Percentiles rank a stretch among this genome's conserved stretches.
Evolutionary conservation across 495 filamentous ascomycete genomes (phyloP).

Genomic region (Penicillium silybi): DNA sequence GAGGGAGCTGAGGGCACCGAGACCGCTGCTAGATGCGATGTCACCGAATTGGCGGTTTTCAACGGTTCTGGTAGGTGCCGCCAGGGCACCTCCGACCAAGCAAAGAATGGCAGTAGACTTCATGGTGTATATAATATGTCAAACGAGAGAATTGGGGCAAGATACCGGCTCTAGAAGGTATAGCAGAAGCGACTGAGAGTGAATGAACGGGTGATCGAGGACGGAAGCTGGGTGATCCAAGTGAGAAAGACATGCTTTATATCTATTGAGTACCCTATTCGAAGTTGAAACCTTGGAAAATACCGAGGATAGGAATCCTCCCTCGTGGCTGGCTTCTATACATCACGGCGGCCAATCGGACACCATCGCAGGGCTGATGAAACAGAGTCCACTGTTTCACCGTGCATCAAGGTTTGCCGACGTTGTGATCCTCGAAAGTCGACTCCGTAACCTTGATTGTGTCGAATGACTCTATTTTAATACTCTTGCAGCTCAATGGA

Average conservation of each 20-base stretch:
- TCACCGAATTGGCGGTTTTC: constrained; percentile 14
- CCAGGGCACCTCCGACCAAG: constrained; percentile 20
- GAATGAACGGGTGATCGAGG: background rate
- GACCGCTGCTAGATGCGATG: constrained; percentile 11
- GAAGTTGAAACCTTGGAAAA: background rate
- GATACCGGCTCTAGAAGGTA: constrained; percentile 18
- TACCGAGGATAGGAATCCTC: background rate
- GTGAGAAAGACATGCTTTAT: background rate
- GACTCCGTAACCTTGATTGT: background rate
- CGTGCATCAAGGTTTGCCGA: background rate
- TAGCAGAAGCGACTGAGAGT: background rate
- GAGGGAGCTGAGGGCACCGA: constrained; percentile 18
- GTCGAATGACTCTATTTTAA: background rate
- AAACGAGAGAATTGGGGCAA: constrained; percentile 1
- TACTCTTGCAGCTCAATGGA: background rate
- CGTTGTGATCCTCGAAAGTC: background rate
- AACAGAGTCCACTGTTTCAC: constrained; percentile 13
- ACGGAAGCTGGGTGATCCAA: background rate
- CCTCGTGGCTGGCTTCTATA: background rate
- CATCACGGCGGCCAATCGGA: constrained; percentile 1
- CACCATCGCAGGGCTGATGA: constrained; percentile 1
- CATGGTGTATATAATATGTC: constrained; percentile 14
- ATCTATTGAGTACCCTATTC: background rate
- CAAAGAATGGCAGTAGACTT: constrained; percentile 20
- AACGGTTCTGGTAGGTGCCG: constrained; percentile 27